phyloP scores from a whole-genome alignment of 2,329 filamentous ascomycete genomes.

The Diaporthe citriasiana region DNA sequence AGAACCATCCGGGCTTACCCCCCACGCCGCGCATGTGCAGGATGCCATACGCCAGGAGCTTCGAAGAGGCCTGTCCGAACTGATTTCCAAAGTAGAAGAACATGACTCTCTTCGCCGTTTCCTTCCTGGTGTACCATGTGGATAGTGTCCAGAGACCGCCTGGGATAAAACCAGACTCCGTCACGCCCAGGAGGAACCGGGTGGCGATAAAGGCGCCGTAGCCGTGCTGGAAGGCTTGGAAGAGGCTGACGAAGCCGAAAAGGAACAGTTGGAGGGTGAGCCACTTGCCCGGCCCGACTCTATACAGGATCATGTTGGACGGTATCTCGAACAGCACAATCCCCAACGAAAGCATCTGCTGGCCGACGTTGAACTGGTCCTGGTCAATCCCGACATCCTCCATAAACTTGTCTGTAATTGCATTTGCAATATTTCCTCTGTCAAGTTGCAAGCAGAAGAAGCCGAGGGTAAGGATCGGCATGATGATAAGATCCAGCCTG shows the following conservation, averaged over 20 bases:
- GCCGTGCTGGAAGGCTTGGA: constrained; percentile 57
- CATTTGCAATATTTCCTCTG: constrained; percentile 55
- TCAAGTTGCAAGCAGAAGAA: constrained; percentile 43
- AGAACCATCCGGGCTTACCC: constrained; percentile 52
- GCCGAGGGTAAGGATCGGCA: constrained; percentile 39
- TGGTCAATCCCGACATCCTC: constrained; percentile 63
- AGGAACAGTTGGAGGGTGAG: constrained; percentile 11
- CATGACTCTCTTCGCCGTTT: constrained; percentile 61
- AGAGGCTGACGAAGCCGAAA: constrained; percentile 54
- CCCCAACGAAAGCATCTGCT: constrained; percentile 64
- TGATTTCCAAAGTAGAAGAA: constrained; percentile 62
- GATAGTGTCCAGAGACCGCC: constrained; percentile 63
- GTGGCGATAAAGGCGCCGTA: constrained; percentile 55
- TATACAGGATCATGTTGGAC: constrained; percentile 48
- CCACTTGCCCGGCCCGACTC: constrained; percentile 54
- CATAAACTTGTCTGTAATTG: constrained; percentile 65
- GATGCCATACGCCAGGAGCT: constrained; percentile 60
- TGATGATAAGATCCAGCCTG: constrained; percentile 41
- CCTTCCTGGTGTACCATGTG: constrained; percentile 61
- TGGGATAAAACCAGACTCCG: constrained; percentile 61
- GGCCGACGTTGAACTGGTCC: constrained; percentile 65
- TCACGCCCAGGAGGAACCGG: constrained; percentile 54
- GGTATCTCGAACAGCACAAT: constrained; percentile 61
- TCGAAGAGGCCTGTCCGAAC: constrained; percentile 55
- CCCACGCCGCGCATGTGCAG: constrained; percentile 52